These are phyloP conservation scores for Paulownia fortunei DNA, from an alignment of 257 asterid species.

Conservation along the genomic window DNA sequence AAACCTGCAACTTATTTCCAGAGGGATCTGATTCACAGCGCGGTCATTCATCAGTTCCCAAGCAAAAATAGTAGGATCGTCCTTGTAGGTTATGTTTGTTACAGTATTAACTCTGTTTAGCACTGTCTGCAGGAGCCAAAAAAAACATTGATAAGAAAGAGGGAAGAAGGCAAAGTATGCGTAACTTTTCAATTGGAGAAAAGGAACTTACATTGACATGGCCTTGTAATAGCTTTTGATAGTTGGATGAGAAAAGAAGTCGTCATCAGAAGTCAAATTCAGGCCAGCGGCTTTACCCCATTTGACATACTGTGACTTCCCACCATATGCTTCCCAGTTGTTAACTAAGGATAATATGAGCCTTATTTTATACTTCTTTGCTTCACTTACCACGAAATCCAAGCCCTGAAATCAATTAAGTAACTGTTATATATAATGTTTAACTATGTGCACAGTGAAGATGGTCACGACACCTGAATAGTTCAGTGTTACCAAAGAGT, in stretches of 20 bases:
- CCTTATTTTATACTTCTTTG: slow-evolving; percentile 78
- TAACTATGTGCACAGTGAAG: too few species aligned
- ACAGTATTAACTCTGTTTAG: too few species aligned
- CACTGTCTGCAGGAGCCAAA: slow-evolving; percentile 50
- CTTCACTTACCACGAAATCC: slow-evolving; percentile 93
- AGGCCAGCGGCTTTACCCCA: slow-evolving; percentile 94
- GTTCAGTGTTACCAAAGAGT: too few species aligned
- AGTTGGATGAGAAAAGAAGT: slow-evolving; percentile 83
- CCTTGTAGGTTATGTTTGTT: slow-evolving; percentile 79
- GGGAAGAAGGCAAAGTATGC: not conserved
- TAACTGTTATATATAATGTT: not conserved
- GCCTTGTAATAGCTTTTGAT: slow-evolving; percentile 76
- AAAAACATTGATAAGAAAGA: not conserved
- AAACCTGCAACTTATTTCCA: slow-evolving; percentile 75
- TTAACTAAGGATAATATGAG: slow-evolving; percentile 78
- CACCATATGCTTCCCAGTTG: slow-evolving; percentile 98
- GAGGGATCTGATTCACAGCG: slow-evolving; percentile 84
- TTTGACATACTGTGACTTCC: slow-evolving; percentile 90
- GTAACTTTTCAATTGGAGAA: not conserved
- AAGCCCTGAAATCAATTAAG: slow-evolving; percentile 52
- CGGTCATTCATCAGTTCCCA: slow-evolving; percentile 96
- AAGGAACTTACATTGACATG: slow-evolving; percentile 65
- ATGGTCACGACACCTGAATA: too few species aligned
- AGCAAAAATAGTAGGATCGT: slow-evolving; percentile 82
- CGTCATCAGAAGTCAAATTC: slow-evolving; percentile 85